Conservation (phyloP, 192 early-diverging fungal species). For the Bifiguratus adelaidae region DNA sequence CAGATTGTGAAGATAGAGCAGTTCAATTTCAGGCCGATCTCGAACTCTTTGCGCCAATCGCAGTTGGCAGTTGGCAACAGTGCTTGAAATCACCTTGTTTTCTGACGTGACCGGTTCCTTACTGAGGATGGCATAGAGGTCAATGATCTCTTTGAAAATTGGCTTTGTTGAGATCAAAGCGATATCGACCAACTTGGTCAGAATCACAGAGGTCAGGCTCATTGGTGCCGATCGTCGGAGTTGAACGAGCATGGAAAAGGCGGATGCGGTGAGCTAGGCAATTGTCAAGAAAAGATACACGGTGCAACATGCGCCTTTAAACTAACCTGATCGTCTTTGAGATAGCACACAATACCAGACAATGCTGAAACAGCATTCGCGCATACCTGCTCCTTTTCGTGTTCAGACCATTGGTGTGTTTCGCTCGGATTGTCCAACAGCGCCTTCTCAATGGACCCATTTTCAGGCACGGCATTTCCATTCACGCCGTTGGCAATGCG, state of each 20-base stretch:
- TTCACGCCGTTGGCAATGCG: constrained; percentile 2
- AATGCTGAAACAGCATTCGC: constrained; percentile 39
- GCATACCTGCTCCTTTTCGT: constrained; percentile 30
- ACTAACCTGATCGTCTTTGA: constrained; percentile 39
- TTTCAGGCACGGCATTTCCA: background rate
- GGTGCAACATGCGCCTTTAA: background rate
- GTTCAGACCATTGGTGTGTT: background rate
- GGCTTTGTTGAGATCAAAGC: constrained; percentile 41
- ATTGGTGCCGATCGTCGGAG: constrained; percentile 41
- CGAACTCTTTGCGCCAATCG: constrained; percentile 35
- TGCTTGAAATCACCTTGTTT: constrained; percentile 30
- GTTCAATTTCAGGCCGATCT: constrained; percentile 42
- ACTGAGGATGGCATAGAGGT: constrained; percentile 30
- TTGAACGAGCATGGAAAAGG: constrained; percentile 53
- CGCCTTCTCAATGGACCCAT: too few relatives aligned
- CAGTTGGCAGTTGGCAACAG: constrained; percentile 30
- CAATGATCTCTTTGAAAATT: constrained; percentile 51
- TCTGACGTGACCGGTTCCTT: constrained; percentile 29
- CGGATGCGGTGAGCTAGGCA: constrained; percentile 40
- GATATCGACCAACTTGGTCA: constrained; percentile 45
- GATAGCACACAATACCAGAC: constrained; percentile 37
- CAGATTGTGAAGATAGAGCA: constrained; percentile 33
- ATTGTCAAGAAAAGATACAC: background rate
- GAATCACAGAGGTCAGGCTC: constrained; percentile 33
- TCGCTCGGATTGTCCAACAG: background rate